A percentile compares a stretch with the other conserved stretches of the same genome.
These are phyloP conservation scores for Dothidotthia symphoricarpi DNA, from an alignment of 2,329 filamentous ascomycete species.

Conservation along the genomic window DNA sequence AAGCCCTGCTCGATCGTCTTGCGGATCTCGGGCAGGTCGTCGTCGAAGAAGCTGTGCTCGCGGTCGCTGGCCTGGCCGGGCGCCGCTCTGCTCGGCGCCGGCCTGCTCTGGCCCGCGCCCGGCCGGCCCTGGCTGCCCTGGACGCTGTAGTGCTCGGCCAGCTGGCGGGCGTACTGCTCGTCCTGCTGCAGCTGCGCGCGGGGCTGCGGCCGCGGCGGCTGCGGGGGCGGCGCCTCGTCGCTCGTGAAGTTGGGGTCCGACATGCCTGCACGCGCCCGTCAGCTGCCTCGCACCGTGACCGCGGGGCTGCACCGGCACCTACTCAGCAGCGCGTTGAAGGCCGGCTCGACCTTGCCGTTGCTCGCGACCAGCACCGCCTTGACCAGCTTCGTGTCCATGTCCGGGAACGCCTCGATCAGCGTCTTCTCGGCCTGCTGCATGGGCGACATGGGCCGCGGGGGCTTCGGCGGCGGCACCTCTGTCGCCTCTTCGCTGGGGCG, in stretches of 20 bases:
- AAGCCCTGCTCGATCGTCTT: slow-evolving; percentile 95
- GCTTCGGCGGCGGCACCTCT: slow-evolving; percentile 68
- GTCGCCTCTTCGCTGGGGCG: slow-evolving; percentile 48
- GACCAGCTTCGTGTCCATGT: slow-evolving; percentile 74
- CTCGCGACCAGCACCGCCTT: slow-evolving; percentile 87
- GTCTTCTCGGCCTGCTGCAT: slow-evolving; percentile 83
- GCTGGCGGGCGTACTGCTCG: slow-evolving; percentile 85
- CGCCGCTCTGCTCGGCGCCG: background rate
- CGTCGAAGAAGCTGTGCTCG: slow-evolving; percentile 88
- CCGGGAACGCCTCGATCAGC: slow-evolving; percentile 89
- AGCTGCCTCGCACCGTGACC: too few species aligned
- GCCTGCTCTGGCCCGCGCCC: too few species aligned
- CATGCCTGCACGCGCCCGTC: slow-evolving; percentile 46
- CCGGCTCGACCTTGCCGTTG: slow-evolving; percentile 81
- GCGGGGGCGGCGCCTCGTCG: slow-evolving; percentile 63
- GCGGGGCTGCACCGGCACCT: too few species aligned
- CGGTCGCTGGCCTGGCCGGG: slow-evolving; percentile 44
- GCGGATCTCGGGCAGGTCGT: slow-evolving; percentile 88
- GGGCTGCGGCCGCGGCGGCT: slow-evolving; percentile 71
- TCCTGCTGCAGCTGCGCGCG: slow-evolving; percentile 85
- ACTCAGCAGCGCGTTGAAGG: slow-evolving; percentile 92
- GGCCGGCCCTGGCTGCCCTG: too few species aligned
- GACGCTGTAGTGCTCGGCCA: slow-evolving; percentile 81
- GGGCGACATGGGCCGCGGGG: slow-evolving; percentile 77
- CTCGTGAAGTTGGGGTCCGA: slow-evolving; percentile 53